Percentiles rank a stretch among this genome's conserved stretches.
These are phyloP conservation scores for Chlorophyllum brunneum DNA, from an alignment of 768 basidiomycete species.

Conservation along the genomic window DNA sequence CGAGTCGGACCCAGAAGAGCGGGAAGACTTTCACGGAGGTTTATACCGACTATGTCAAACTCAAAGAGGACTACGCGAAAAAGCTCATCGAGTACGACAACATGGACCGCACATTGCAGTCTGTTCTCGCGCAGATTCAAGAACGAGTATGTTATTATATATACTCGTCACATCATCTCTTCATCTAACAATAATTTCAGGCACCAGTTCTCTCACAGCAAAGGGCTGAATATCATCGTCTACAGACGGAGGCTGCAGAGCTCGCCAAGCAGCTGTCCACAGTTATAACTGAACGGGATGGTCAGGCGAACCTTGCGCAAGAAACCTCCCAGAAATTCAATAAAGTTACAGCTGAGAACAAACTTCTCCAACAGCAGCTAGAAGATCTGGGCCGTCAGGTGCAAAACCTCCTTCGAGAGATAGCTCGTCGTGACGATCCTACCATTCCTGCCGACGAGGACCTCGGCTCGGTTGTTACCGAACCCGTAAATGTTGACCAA, in stretches of 20 bases:
- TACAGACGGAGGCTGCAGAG: slow-evolving; percentile 75
- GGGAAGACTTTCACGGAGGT: slow-evolving; percentile 94
- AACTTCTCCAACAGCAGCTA: slow-evolving; percentile 70
- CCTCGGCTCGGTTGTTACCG: slow-evolving; percentile 33
- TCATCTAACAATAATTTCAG: slow-evolving; percentile 34
- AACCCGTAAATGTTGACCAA: slow-evolving; percentile 54
- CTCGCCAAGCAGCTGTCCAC: slow-evolving; percentile 77
- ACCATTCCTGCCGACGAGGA: slow-evolving; percentile 73
- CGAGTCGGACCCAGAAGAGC: slow-evolving; percentile 71
- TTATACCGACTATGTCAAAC: slow-evolving; percentile 83
- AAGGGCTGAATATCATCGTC: slow-evolving; percentile 81
- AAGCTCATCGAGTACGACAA: slow-evolving; percentile 82
- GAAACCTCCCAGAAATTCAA: slow-evolving; percentile 62
- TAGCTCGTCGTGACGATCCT: slow-evolving; percentile 81
- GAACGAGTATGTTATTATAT: slow-evolving; percentile 61
- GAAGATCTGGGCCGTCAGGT: slow-evolving; percentile 84
- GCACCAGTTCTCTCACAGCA: slow-evolving; percentile 90
- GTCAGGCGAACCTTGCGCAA: slow-evolving; percentile 46
- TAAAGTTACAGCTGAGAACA: slow-evolving; percentile 57
- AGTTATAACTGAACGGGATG: slow-evolving; percentile 74
- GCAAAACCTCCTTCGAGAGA: slow-evolving; percentile 70
- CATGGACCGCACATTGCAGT: slow-evolving; percentile 76
- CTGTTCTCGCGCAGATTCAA: slow-evolving; percentile 85
- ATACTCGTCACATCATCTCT: not conserved
- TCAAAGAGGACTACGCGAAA: slow-evolving; percentile 76